These are phyloP conservation scores for Diutina catenulata DNA, from an alignment of 1,139 yeast species.

Conservation along the genomic window DNA sequence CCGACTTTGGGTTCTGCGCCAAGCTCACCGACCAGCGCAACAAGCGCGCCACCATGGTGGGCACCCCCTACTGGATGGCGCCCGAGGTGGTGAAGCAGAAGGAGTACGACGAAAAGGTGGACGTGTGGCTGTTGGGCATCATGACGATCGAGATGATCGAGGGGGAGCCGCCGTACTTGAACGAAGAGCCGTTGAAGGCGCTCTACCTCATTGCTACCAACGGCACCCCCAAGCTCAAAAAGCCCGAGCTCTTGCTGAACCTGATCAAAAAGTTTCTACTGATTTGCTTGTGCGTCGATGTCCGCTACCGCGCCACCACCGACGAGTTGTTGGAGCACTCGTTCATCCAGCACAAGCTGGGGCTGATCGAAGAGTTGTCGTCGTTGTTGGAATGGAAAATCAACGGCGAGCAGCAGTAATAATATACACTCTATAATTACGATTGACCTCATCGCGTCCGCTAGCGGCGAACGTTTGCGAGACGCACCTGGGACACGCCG, in stretches of 20 bases:
- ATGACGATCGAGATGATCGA: constrained; percentile 99
- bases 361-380: constrained; percentile 56
- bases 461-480: no score
- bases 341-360: constrained; percentile 61
- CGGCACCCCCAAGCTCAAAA: constrained; percentile 90
- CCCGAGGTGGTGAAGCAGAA: constrained; percentile 97
- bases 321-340: constrained; percentile 77
- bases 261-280: constrained; percentile 80
- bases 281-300: constrained; percentile 92
- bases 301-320: constrained; percentile 80
- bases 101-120: constrained; percentile 94
- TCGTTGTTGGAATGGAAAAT: constrained; percentile 59
- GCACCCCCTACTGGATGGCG: constrained; percentile 99
- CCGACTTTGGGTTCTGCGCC: constrained; percentile 98
- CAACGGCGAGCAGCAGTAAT: neutral
- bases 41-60: constrained; percentile 97
- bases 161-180: constrained; percentile 94
- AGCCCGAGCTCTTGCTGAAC: constrained; percentile 69
- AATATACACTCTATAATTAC: no score
- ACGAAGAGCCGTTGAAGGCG: constrained; percentile 89
- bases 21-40: constrained; percentile 85
- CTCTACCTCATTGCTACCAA: constrained; percentile 87
- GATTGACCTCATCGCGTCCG: no score
- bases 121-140: constrained; percentile 95
- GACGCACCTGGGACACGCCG: no score